Base-by-base conservation (phyloP, 176 grass and related monocot species). In the Oropetium thomaeum region DNA sequence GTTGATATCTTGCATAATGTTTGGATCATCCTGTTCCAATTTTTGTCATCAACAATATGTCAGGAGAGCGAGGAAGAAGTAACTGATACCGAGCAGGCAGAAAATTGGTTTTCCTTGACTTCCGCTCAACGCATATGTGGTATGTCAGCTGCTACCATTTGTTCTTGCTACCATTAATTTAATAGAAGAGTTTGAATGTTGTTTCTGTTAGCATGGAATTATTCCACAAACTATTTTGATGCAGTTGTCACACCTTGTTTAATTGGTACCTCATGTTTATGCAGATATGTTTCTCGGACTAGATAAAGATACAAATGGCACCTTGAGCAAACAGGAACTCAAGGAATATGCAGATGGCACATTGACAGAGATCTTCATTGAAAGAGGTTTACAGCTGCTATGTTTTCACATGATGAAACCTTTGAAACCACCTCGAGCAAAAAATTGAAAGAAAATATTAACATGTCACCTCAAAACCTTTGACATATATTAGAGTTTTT, bases 281-380 rank as follows among this genome's bases (percentile, higher is more conserved):
- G 58, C 91, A 99, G 96, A 99, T 88, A 95, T 99, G 91, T 99
- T 95, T 74, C 89, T 99, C 73, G 96, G 84, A 59, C 82, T 99
- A 30, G 96, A 99, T 73, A 99, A 99, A 90, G 96, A 95, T 85
- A 88, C 87, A 39, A 99, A 95, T 65, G 96, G 96, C 17, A 92
- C 96, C 37, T 70, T 99, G 73, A 88, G 91, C 82, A 99, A 99
- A 86, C 96, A 92, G 45, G 96, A 99, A 65, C 91, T 99, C 62
- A 99, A 99, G 82, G 96, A 95, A 86, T 99, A 99, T 77, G 96
- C 96, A 74, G 96, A 99, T 86, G 96, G 91, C 27, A 99, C 96
- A 53, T 80, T 99, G 66, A 99, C 96, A 41, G 91, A 90, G 49
- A 99, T 99, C 58, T 95, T 99, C 82, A 88, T 99, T 20, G 96